Base-by-base conservation (phyloP, 352 stramenopile genomes). In the Stramenopiles sp. region DNA sequence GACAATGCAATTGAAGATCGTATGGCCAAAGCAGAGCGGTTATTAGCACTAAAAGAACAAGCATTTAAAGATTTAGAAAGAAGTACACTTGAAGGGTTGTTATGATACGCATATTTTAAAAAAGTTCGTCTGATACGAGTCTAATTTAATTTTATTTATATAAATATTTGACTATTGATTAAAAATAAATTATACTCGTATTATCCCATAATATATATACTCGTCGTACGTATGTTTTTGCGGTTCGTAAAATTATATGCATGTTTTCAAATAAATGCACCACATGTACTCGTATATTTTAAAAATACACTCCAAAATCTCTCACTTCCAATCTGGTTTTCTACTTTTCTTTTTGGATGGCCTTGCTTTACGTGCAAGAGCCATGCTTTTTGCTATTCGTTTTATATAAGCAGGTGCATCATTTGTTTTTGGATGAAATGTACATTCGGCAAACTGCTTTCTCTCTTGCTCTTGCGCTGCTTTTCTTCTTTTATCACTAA, bases 391-490 rank as follows among this genome's bases (percentile, higher is more conserved):
- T 1, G 88, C 88, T n/a, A 92, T 93, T 33, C 87, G 87, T 65
- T 92, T 86, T 30, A 92, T 87, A 78, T 92, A 93, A n/a, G 84
- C 85, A 7, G 89, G 89, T 0, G 88, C 88, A 69, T 92, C 85
- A 73, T 92, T 93, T 63, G 87, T 93, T 13, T 86, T 85, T 6
- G 88, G 88, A 65, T 91, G 90, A 82, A 92, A 93, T 0, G 89
- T 92, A 81, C 89, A 92, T 80, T 92, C 87, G 30, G 87, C 84
- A 73, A 93, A 92, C 79, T 93, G 87, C 29, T 89, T 85, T 73
- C 91, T 84, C 80, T 92, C 88, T 78, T 92, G 91, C 79, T 92
- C 86, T 74, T 92, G 86, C 23, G 91, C 80, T 1, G 87, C 87
- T 78, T 87, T 86, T 27, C 88, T 86, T 76, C 91, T 87, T 73